A percentile compares a stretch with the other conserved stretches of the same genome.
phyloP scores from a whole-genome alignment of 768 basidiomycete genomes.

The Suillus discolor region DNA sequence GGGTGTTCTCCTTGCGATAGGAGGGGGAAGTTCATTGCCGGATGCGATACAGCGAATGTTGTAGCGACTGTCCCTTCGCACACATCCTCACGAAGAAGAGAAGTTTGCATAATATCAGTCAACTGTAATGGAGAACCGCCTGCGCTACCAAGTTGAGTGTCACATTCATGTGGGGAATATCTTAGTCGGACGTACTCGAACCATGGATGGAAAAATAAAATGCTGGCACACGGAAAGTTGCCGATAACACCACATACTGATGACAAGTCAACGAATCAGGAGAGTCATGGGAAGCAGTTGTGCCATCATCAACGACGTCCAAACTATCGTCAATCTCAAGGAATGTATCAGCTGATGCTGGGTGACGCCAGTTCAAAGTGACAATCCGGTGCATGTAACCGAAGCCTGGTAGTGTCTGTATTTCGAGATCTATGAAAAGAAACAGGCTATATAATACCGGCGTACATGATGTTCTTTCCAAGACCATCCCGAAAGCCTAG shows the following conservation, averaged over 20 bases:
- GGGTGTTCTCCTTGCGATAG: constrained; percentile 91
- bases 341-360: constrained; percentile 4
- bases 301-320: constrained; percentile 40
- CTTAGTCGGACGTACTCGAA: constrained; percentile 54
- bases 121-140: constrained; percentile 68
- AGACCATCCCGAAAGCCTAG: constrained; percentile 45
- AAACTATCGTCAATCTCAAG: constrained; percentile 16
- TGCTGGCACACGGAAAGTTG: constrained; percentile 79
- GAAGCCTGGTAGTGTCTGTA: constrained; percentile 38
- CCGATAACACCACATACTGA: constrained; percentile 76
- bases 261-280: constrained; percentile 45
- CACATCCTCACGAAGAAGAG: constrained; percentile 57
- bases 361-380: constrained; percentile 22
- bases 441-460: constrained; percentile 17
- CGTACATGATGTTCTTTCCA: constrained; percentile 66
- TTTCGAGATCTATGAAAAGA: constrained; percentile 14
- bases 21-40: constrained; percentile 64
- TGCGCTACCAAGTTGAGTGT: constrained; percentile 33
- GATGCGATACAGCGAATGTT: constrained; percentile 54
- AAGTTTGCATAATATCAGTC: constrained; percentile 53
- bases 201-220: constrained; percentile 80
- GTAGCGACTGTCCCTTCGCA: constrained; percentile 48
- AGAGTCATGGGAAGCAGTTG: constrained; percentile 29
- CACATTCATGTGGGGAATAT: constrained; percentile 1
- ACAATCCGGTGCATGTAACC: constrained; percentile 51